Evolutionary conservation across 1,284 basidiomycete species (phyloP), one percentile per base, ranked within the genome.

Genomic region (Fomitopsis palustris): DNA sequence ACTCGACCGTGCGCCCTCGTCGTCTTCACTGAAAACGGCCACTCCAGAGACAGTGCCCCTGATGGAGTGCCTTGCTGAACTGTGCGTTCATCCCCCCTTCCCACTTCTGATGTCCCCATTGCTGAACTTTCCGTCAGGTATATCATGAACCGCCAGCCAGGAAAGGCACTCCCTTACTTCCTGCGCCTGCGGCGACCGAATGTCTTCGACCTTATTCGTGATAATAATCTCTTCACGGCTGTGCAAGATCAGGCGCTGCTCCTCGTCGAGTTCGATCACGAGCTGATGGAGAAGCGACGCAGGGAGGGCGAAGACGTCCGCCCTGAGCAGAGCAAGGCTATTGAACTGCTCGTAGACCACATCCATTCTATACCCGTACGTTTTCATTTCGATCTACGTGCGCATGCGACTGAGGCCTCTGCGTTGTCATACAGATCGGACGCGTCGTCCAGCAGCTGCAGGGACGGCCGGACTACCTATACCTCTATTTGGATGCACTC

Each of bases 191-290:
- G 95, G 9, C 82, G 90, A 53, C 87, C 94, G 2, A 90, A 94
- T 65, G 96, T 98, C 2, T 98, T 99, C 71, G 91, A 96, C 64
- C 87, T 99, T 56, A 98, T 99, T 64, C 82, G 91, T 45, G 94
- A 98, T 58, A 82, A 98, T 72, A 97, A 97, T 65, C 80, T 99
- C 1, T 98, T 98, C 74, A 94, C 94, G 21, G 94, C 94, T 45
- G 92, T 99, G 1, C 91, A 95, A 70, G 95, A 98, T 69, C 95
- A 97, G 73, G 95, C 93, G 1, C 77, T 97, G 0, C 79, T 94
- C 14, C 84, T 99, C 0, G 90, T 99, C 27, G 92, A 98, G 69
- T 98, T 99, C 63, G 96, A 99, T 66, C 88, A 93, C 63, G 93
- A 96, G 70, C 77, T 96, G 29, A 85, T 86, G 72, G 83, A 85